Evolutionary conservation across 2,329 filamentous ascomycete genomes (phyloP), one percentile per base, ranked within the genome.

Genomic region (Cladosporium velox): DNA sequence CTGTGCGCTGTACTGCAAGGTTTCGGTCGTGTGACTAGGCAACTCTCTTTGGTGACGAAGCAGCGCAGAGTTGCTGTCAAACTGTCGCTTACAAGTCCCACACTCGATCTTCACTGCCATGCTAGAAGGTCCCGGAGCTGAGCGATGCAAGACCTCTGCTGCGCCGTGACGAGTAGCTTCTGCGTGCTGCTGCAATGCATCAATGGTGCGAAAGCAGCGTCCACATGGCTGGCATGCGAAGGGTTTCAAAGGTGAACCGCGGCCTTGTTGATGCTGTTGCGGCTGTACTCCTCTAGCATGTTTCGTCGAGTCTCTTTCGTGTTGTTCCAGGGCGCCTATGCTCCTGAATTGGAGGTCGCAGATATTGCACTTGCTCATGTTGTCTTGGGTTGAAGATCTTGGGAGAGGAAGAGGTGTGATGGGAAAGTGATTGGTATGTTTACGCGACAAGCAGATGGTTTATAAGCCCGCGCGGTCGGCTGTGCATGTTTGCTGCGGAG

Each of bases 201-300:
- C 1, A 3, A 4, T 4, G 41, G 18, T 21, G 10, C 41, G 41
- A 21, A 47, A 47, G 4, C 7, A 4, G n/a, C 15, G 41, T 1
- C 3, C 8, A 8, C 41, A 47, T 47, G 14, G 7, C 4, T 47
- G 10, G 10, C 41, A 47, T 12, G 18, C 14, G 4, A 21, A 47
- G 41, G 1, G 2, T 1, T 21, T 18, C 8, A 6, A 1, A 47
- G 14, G n/a, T 7, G 41, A 2, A 3, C 7, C 0, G 3, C 8
- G 41, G 41, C 4, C n/a, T 35, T 49, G 10, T n/a, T 52, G 47
- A 18, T 26, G 21, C 12, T 30, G 24, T 30, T 28, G 49, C 12
- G 15, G 24, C 30, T n/a, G 49, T 8, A 11, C 12, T 26, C n/a
- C 30, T 5, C 5, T 10, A 30, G 24, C 6, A 14, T 26, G n/a